These are phyloP conservation scores for Colletotrichum agaves DNA, from an alignment of 2,329 filamentous ascomycete species.

Conservation along the genomic window DNA sequence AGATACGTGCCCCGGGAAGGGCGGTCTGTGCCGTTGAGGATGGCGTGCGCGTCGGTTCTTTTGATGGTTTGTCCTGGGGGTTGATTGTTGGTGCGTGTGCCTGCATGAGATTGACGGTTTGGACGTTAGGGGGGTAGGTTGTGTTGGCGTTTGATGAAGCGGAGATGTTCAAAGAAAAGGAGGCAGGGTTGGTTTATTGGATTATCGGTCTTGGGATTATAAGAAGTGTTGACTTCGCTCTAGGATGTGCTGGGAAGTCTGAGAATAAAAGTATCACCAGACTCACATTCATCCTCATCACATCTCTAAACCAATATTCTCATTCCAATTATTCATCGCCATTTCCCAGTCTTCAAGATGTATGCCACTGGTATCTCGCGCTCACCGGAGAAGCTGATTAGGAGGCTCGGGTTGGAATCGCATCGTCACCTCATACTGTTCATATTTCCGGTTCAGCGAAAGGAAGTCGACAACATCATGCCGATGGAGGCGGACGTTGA, in stretches of 20 bases:
- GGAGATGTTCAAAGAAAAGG: constrained; percentile 8
- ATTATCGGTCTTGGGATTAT: background rate
- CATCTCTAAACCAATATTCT: too few species aligned
- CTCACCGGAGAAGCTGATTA: constrained; percentile 5
- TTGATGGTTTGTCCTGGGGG: constrained; percentile 1
- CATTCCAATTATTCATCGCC: background rate
- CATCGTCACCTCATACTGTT: constrained; percentile 19
- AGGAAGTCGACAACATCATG: background rate
- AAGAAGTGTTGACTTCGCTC: background rate
- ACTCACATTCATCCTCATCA: too few species aligned
- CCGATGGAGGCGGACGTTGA: background rate
- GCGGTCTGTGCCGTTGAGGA: background rate
- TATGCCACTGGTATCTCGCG: constrained; percentile 27
- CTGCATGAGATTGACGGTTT: constrained; percentile 2
- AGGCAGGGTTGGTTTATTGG: background rate
- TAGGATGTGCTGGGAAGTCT: background rate
- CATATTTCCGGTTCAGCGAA: background rate
- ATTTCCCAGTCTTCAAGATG: background rate
- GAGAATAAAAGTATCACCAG: background rate
- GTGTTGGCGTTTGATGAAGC: background rate
- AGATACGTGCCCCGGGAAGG: background rate
- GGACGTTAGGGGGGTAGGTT: background rate
- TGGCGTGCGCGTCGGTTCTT: background rate
- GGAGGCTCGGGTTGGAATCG: constrained; percentile 5
- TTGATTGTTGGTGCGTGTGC: constrained; percentile 3